Conservation (phyloP, 352 stramenopile species). For the Elongisporangium undulatum region DNA sequence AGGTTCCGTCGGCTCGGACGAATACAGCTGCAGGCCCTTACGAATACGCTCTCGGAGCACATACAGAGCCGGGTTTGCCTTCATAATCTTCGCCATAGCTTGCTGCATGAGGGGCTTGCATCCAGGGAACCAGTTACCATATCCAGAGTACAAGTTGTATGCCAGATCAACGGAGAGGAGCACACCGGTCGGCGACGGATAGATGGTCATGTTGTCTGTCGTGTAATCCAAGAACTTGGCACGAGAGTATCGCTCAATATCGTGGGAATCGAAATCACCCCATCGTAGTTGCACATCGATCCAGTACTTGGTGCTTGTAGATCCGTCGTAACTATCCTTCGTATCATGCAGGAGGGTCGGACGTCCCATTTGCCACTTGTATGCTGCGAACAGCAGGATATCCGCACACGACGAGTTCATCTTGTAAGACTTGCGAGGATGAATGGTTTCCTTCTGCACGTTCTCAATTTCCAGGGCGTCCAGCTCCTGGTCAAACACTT, state of each 20-base stretch:
- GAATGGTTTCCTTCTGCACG: slow-evolving; percentile 99
- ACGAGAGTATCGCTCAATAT: slow-evolving; percentile 98
- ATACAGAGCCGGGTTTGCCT: slow-evolving; percentile 99
- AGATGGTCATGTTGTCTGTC: slow-evolving; percentile 99
- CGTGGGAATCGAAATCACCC: slow-evolving; percentile 99
- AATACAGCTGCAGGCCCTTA: slow-evolving; percentile 99
- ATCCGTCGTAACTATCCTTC: slow-evolving; percentile 97
- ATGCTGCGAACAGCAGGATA: slow-evolving; percentile 97
- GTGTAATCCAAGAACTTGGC: slow-evolving; percentile 99
- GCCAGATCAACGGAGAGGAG: slow-evolving; percentile 97
- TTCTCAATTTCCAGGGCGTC: slow-evolving; percentile 99
- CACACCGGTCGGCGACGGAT: slow-evolving; percentile 98
- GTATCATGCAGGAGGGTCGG: slow-evolving; percentile 87
- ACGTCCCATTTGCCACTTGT: slow-evolving; percentile 97
- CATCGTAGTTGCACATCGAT: slow-evolving; percentile 99
- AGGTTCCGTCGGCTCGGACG: slow-evolving; percentile 98
- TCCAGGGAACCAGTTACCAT: slow-evolving; percentile 99
- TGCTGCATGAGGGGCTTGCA: slow-evolving; percentile 99
- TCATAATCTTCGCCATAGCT: slow-evolving; percentile 99
- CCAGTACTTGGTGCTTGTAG: slow-evolving; percentile 98
- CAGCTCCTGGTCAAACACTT: slow-evolving; percentile 99
- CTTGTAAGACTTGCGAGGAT: slow-evolving; percentile 99
- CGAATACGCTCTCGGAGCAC: slow-evolving; percentile 99
- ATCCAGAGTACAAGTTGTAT: slow-evolving; percentile 99
- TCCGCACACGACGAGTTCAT: slow-evolving; percentile 99